Percentiles rank a stretch among this genome's conserved stretches.
phyloP scores from a whole-genome alignment of 345 rosid genomes.

The Rhizophora mangle region DNA sequence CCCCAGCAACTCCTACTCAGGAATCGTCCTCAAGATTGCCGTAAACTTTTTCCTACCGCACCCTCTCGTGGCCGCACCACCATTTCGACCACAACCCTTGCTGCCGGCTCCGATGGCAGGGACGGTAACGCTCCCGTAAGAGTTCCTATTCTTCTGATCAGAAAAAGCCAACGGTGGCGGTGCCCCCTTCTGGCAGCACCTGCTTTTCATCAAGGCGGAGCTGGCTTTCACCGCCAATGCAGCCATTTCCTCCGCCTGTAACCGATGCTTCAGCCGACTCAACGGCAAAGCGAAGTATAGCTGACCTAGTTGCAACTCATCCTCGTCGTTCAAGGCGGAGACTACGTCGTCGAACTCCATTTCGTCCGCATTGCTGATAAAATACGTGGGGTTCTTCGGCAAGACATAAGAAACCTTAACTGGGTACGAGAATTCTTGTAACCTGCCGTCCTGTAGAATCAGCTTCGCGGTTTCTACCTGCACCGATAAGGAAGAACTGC shows the following conservation, averaged over 20 bases:
- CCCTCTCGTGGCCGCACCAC: slow-evolving; percentile 9
- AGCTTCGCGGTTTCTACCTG: slow-evolving; percentile 75
- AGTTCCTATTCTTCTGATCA: slow-evolving; percentile 13
- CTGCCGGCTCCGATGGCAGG: slow-evolving; percentile 13
- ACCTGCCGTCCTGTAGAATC: slow-evolving; percentile 67
- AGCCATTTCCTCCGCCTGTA: slow-evolving; percentile 88
- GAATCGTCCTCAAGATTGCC: slow-evolving; percentile 66
- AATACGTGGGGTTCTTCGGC: slow-evolving; percentile 50
- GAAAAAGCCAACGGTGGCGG: slow-evolving; percentile 28
- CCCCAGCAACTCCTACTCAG: slow-evolving; percentile 52
- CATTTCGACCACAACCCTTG: slow-evolving; percentile 29
- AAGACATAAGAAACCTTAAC: slow-evolving; percentile 73
- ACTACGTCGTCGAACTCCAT: slow-evolving; percentile 85
- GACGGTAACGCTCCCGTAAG: slow-evolving; percentile 12
- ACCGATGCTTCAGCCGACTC: slow-evolving; percentile 52
- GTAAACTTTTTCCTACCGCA: slow-evolving; percentile 37
- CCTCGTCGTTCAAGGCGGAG: slow-evolving; percentile 58
- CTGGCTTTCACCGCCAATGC: slow-evolving; percentile 98
- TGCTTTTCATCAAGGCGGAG: slow-evolving; percentile 61
- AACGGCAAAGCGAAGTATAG: slow-evolving; percentile 83
- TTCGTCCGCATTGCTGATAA: slow-evolving; percentile 91
- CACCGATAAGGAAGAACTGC: slow-evolving; percentile 70
- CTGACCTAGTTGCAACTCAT: slow-evolving; percentile 80
- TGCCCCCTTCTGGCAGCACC: slow-evolving; percentile 40
- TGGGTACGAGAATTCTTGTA: slow-evolving; percentile 73